Percentiles rank a stretch among this genome's conserved stretches.
Evolutionary conservation across 257 asterid species (phyloP).

Genomic region (Solanum pennellii): DNA sequence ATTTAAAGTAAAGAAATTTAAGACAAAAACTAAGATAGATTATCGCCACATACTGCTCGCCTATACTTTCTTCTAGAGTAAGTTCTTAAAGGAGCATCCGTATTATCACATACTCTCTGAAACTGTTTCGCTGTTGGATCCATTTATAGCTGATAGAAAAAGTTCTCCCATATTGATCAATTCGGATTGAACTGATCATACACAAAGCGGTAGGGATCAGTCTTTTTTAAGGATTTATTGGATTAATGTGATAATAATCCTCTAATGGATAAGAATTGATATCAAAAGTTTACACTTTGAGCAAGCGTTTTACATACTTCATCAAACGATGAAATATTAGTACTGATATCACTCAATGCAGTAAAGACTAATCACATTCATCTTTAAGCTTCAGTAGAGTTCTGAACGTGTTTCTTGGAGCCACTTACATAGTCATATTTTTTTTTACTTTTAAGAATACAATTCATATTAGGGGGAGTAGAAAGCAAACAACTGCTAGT

Average conservation of each 20-base stretch:
- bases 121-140: constrained; percentile 28
- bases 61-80: too few relatives aligned
- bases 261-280: not conserved
- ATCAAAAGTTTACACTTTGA: not conserved
- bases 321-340: not conserved
- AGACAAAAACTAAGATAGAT: too few relatives aligned
- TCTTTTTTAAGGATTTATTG: not conserved
- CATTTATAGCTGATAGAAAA: not conserved
- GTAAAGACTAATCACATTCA: too few relatives aligned
- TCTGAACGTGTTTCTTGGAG: too few relatives aligned
- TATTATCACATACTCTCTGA: constrained; percentile 8
- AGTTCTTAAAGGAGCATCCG: too few relatives aligned
- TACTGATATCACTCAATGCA: too few relatives aligned
- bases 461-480: not conserved
- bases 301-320: not conserved
- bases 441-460: not conserved
- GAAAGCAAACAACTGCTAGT: constrained; percentile 12
- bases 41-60: too few relatives aligned
- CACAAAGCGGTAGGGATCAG: not conserved
- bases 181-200: not conserved
- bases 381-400: too few relatives aligned
- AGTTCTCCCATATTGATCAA: not conserved
- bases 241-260: not conserved
- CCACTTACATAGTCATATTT: too few relatives aligned
- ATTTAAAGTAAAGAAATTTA: too few relatives aligned